Evolutionary conservation across 371 early-diverging fungal species (phyloP).

Genomic region (Mucor circinelloides): DNA sequence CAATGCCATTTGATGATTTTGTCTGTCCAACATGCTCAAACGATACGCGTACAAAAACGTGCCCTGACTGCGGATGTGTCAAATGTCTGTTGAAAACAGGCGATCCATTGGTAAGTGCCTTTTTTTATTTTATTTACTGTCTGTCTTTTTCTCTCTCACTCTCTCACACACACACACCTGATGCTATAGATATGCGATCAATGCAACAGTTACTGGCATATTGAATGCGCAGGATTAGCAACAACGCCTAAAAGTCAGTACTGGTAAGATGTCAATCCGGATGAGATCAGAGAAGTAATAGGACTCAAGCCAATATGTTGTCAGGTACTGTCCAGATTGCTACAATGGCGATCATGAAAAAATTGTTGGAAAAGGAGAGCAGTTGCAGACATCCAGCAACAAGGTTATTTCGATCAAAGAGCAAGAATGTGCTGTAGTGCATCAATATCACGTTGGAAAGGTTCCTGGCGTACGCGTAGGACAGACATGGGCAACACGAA

Average conservation of each 20-base stretch:
- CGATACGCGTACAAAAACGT: conserved; percentile 41
- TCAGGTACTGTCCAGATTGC: conserved; percentile 58
- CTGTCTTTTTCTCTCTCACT: no score
- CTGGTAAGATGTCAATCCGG: no score
- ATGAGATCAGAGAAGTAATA: neutral
- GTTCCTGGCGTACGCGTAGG: conserved; percentile 69
- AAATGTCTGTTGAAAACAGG: conserved; percentile 55
- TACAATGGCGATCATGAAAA: conserved; percentile 41
- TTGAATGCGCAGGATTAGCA: conserved; percentile 46
- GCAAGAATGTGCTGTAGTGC: conserved; percentile 42
- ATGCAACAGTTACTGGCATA: conserved; percentile 60
- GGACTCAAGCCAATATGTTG: neutral
- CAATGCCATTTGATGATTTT: conserved; percentile 7
- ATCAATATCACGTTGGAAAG: conserved; percentile 46
- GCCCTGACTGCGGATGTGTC: conserved; percentile 58
- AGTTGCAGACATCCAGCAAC: neutral
- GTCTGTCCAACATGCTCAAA: conserved; percentile 46
- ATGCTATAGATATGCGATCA: conserved; percentile 58
- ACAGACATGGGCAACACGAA: conserved; percentile 49
- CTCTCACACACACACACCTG: no score
- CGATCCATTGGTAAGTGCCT: conserved; percentile 46
- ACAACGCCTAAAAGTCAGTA: conserved; percentile 50
- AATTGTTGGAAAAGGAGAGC: conserved; percentile 42
- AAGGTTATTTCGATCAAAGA: conserved; percentile 6
- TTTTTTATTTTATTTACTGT: neutral